Evolutionary conservation across 2,329 filamentous ascomycete species (phyloP).

Genomic region (Diplodia seriata): DNA sequence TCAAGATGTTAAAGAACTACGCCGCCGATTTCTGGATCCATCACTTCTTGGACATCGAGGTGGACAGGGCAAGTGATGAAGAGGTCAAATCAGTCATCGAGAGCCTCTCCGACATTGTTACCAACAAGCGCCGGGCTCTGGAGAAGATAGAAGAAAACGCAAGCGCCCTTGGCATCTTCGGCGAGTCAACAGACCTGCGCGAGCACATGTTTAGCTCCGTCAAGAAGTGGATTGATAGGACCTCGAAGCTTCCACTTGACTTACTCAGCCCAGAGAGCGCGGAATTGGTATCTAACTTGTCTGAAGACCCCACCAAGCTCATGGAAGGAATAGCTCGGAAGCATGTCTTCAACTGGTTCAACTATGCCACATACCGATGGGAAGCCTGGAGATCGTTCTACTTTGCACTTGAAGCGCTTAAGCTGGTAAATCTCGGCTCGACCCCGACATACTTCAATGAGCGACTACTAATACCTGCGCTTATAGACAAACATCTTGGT

Average conservation of each 20-base stretch:
- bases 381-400: not conserved
- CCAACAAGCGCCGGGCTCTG: slow-evolving; percentile 34
- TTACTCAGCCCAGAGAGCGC: not conserved
- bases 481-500: not conserved
- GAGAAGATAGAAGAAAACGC: slow-evolving; percentile 29
- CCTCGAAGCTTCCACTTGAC: not conserved
- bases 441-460: no score
- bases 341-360: slow-evolving; percentile 10
- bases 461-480: not conserved
- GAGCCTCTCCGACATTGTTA: slow-evolving; percentile 32
- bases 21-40: slow-evolving; percentile 36
- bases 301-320: slow-evolving; percentile 2
- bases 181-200: not conserved
- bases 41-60: slow-evolving; percentile 36
- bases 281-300: not conserved
- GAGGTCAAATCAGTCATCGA: slow-evolving; percentile 32
- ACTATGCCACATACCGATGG: not conserved
- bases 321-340: not conserved
- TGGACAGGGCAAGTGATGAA: slow-evolving; percentile 27
- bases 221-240: not conserved
- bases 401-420: not conserved
- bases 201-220: not conserved
- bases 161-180: not conserved
- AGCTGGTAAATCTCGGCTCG: not conserved
- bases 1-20: slow-evolving; percentile 29